Conservation (phyloP, 2,329 filamentous ascomycete species). For the Trichocomaceae sp. region DNA sequence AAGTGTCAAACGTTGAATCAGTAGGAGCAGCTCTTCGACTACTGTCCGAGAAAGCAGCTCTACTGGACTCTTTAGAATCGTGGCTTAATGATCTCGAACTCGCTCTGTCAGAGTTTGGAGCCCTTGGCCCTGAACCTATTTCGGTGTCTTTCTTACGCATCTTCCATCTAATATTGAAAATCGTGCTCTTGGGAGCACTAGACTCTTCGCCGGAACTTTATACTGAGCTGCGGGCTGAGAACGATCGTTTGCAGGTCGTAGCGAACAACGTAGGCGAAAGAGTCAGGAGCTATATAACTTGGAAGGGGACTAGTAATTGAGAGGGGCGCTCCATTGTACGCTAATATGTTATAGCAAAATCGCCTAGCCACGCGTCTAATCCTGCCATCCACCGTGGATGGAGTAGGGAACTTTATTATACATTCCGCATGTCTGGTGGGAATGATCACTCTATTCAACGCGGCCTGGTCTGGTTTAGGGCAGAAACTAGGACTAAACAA, state of each 20-base stretch:
- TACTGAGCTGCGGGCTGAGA: slow-evolving; percentile 4
- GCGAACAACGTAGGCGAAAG: slow-evolving; percentile 4
- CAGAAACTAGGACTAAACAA: no score
- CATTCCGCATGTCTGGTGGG: no score
- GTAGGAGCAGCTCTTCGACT: neutral
- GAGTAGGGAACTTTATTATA: no score
- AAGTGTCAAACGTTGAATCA: neutral
- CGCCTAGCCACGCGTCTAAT: no score
- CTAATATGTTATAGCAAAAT: no score
- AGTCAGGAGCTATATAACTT: slow-evolving; percentile 1
- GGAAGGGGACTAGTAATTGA: no score
- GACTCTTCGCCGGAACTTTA: slow-evolving; percentile 1
- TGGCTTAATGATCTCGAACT: slow-evolving; percentile 6
- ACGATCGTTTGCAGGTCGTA: neutral
- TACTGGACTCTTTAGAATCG: slow-evolving; percentile 5
- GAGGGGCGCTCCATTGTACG: no score
- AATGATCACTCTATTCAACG: no score
- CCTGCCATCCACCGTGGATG: no score
- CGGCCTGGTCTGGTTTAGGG: no score
- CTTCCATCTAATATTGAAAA: slow-evolving; percentile 8
- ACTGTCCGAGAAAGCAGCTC: slow-evolving; percentile 2
- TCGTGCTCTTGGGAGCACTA: slow-evolving; percentile 7
- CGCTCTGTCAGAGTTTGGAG: neutral
- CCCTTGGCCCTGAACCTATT: neutral
- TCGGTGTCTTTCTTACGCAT: slow-evolving; percentile 8